These are phyloP conservation scores for Noccaea bulbosa DNA, from an alignment of 345 rosid species.

Conservation along the genomic window DNA sequence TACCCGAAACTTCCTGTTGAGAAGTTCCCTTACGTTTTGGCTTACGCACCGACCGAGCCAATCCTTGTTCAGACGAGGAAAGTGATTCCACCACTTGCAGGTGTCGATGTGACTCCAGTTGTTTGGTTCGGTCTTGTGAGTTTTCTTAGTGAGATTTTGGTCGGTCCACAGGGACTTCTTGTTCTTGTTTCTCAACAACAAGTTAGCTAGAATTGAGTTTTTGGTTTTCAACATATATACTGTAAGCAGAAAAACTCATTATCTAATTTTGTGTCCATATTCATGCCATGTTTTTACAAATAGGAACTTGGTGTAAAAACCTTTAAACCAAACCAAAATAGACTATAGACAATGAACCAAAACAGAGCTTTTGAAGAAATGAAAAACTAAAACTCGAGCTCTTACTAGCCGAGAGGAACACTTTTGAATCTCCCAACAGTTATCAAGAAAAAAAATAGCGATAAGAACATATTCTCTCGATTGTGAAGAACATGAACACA, in stretches of 20 bases:
- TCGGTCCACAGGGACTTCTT: constrained; percentile 92
- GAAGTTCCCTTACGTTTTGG: constrained; percentile 82
- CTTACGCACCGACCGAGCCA: constrained; percentile 93
- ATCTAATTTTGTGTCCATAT: no score
- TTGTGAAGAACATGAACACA: neutral
- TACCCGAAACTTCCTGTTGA: constrained; percentile 87
- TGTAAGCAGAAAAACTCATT: no score
- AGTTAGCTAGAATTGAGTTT: constrained; percentile 41
- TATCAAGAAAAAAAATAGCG: neutral
- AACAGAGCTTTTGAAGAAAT: no score
- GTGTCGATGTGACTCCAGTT: constrained; percentile 91
- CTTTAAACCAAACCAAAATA: no score
- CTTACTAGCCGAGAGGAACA: no score
- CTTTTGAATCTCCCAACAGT: neutral
- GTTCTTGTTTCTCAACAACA: constrained; percentile 88
- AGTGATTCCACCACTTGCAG: constrained; percentile 86
- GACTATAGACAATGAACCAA: no score
- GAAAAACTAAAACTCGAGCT: no score
- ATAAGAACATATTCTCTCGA: neutral
- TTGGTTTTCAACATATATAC: no score
- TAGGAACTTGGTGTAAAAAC: no score
- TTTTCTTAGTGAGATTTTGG: constrained; percentile 83
- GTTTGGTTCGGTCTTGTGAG: constrained; percentile 87
- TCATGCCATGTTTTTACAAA: no score
- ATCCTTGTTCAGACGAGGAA: constrained; percentile 70